Percentiles rank a stretch among this genome's conserved stretches.
These are phyloP conservation scores for Tuctoria greenei DNA, from an alignment of 176 grass and related monocot species.

Conservation along the genomic window DNA sequence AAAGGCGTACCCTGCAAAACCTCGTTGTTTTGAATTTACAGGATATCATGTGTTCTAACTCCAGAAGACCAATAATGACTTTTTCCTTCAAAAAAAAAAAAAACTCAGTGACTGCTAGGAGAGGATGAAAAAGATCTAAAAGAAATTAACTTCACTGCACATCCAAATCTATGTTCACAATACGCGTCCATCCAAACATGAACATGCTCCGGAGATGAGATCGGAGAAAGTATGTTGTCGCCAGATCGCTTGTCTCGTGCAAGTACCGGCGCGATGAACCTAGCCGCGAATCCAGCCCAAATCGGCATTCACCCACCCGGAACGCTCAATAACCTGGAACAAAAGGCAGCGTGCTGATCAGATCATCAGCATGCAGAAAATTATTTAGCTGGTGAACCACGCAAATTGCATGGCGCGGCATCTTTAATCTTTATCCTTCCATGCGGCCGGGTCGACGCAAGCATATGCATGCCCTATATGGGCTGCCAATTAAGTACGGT, in stretches of 20 bases:
- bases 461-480: no score
- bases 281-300: constrained; percentile 32
- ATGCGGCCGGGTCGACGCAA: no score
- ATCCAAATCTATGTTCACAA: background rate
- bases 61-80: background rate
- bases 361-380: background rate
- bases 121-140: background rate
- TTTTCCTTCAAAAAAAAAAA: no score
- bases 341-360: background rate
- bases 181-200: background rate
- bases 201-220: background rate
- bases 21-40: background rate
- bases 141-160: background rate
- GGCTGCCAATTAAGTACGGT: no score
- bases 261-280: constrained; percentile 15
- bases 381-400: background rate
- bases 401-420: constrained; percentile 20
- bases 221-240: background rate
- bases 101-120: background rate
- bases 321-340: background rate
- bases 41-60: background rate
- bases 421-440: no score
- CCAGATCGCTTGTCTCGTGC: constrained; percentile 17
- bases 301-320: background rate
- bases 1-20: background rate